phyloP scores from a whole-genome alignment of 2,329 filamentous ascomycete species.

The Simplicillium sp. region DNA sequence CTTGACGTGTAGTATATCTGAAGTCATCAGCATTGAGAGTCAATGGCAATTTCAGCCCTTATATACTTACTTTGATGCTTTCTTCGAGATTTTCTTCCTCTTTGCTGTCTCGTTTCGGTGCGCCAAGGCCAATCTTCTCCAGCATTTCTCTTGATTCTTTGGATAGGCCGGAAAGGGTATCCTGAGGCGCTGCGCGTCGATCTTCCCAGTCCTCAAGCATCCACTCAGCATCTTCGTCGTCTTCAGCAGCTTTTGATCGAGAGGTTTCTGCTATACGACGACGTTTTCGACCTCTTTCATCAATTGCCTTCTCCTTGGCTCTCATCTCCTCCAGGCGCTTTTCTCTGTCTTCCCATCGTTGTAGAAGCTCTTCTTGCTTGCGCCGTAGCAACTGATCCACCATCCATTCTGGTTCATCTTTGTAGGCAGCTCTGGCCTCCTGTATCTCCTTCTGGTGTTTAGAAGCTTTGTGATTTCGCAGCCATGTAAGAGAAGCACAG shows the following conservation, averaged over 20 bases:
- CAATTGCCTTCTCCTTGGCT: constrained; percentile 50
- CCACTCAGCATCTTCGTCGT: constrained; percentile 60
- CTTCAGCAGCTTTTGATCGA: constrained; percentile 11
- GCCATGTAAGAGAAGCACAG: constrained; percentile 81
- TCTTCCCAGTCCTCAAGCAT: constrained; percentile 63
- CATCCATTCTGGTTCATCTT: constrained; percentile 79
- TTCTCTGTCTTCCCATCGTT: constrained; percentile 64
- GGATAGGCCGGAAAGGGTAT: constrained; percentile 50
- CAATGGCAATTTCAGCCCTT: constrained; percentile 2
- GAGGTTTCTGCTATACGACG: constrained; percentile 29
- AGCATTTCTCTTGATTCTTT: constrained; percentile 68
- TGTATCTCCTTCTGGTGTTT: constrained; percentile 43
- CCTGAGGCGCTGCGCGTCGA: constrained; percentile 17
- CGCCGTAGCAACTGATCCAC: constrained; percentile 64
- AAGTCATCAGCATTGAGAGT: constrained; percentile 18
- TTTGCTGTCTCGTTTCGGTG: constrained; percentile 21
- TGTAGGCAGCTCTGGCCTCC: constrained; percentile 30
- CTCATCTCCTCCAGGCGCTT: constrained; percentile 56
- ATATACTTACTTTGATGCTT: constrained; percentile 52
- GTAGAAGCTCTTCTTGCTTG: constrained; percentile 56
- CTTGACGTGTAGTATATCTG: constrained; percentile 84
- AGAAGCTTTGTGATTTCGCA: constrained; percentile 68
- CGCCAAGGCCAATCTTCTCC: constrained; percentile 49
- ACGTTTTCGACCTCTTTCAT: constrained; percentile 37
- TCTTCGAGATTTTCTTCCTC: constrained; percentile 43